These are phyloP conservation scores for Periconia digitata DNA, from an alignment of 2,329 filamentous ascomycete genomes.

Conservation along the genomic window DNA sequence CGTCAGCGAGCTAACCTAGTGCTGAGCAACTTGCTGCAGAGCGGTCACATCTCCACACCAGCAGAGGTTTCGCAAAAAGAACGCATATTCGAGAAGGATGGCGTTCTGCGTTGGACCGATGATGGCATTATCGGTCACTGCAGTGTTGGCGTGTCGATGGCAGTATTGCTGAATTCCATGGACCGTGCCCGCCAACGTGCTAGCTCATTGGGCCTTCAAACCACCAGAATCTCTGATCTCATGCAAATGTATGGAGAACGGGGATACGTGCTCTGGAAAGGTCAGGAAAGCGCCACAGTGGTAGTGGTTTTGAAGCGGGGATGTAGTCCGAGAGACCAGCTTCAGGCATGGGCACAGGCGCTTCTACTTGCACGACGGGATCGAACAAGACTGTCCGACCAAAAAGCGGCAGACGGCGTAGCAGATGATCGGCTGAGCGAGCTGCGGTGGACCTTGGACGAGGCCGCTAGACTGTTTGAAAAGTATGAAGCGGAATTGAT, in stretches of 20 bases:
- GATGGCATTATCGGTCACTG: slow-evolving; percentile 55
- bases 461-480: slow-evolving; percentile 48
- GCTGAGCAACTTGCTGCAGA: slow-evolving; percentile 54
- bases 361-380: slow-evolving; percentile 48
- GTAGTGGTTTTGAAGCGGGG: slow-evolving; percentile 67
- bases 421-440: slow-evolving; percentile 48
- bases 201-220: slow-evolving; percentile 26
- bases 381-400: slow-evolving; percentile 5
- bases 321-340: slow-evolving; percentile 52
- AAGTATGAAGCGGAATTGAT: slow-evolving; percentile 46
- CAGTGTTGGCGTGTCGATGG: slow-evolving; percentile 55
- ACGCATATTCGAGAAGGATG: slow-evolving; percentile 64
- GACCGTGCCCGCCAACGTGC: slow-evolving; percentile 24
- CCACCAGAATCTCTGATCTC: slow-evolving; percentile 50
- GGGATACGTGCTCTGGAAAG: slow-evolving; percentile 64
- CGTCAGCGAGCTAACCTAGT: slow-evolving; percentile 82
- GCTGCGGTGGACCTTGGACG: slow-evolving; percentile 42
- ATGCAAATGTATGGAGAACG: slow-evolving; percentile 54
- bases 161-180: slow-evolving; percentile 34
- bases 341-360: slow-evolving; percentile 66
- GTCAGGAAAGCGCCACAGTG: slow-evolving; percentile 54
- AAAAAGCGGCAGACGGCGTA: slow-evolving; percentile 17
- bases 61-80: slow-evolving; percentile 63
- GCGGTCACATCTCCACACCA: slow-evolving; percentile 60
- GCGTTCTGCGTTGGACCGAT: slow-evolving; percentile 61